Percentiles rank a stretch among this genome's conserved stretches.
Evolutionary conservation across 2,329 filamentous ascomycete genomes (phyloP).

Genomic region (Gaeumannomyces sp.): DNA sequence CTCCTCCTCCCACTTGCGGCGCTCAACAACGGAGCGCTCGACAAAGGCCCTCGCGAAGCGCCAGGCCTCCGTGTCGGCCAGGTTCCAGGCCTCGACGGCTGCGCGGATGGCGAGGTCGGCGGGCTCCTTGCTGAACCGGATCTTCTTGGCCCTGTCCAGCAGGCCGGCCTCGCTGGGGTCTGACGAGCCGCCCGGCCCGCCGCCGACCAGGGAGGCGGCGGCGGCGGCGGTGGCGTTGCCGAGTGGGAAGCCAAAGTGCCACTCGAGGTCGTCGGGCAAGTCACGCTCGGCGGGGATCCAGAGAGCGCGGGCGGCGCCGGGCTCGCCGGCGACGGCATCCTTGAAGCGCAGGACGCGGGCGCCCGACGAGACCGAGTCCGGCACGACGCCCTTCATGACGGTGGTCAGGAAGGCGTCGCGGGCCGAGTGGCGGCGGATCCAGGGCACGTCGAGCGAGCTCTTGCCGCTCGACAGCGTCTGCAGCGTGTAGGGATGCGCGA

Average conservation of each 20-base stretch:
- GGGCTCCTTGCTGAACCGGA: conserved; percentile 35
- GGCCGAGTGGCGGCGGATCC: conserved; percentile 59
- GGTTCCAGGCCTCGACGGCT: conserved; percentile 59
- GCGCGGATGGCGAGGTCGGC: conserved; percentile 41
- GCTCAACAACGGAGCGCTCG: conserved; percentile 56
- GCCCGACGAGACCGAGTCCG: conserved; percentile 53
- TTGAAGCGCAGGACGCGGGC: conserved; percentile 71
- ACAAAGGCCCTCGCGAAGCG: conserved; percentile 64
- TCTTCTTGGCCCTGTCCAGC: conserved; percentile 38
- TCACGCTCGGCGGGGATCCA: conserved; percentile 72
- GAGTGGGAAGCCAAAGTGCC: conserved; percentile 82
- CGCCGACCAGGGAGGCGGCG: conserved; percentile 39
- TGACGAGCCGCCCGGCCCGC: conserved; percentile 25
- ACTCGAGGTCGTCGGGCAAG: conserved; percentile 69
- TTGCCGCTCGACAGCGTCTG: conserved; percentile 59
- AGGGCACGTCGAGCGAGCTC: conserved; percentile 53
- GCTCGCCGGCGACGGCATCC: conserved; percentile 67
- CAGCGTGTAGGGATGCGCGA: conserved; percentile 88
- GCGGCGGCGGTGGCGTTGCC: conserved; percentile 34
- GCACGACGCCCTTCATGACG: conserved; percentile 64
- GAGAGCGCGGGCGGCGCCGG: conserved; percentile 57
- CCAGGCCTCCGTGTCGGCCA: conserved; percentile 74
- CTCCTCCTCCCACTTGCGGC: conserved; percentile 62
- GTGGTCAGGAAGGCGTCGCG: conserved; percentile 75
- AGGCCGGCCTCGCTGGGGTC: conserved; percentile 41